A percentile compares a stretch with the other conserved stretches of the same genome.
Evolutionary conservation across 2,329 filamentous ascomycete species (phyloP).

Genomic region (Cordyceps militaris): DNA sequence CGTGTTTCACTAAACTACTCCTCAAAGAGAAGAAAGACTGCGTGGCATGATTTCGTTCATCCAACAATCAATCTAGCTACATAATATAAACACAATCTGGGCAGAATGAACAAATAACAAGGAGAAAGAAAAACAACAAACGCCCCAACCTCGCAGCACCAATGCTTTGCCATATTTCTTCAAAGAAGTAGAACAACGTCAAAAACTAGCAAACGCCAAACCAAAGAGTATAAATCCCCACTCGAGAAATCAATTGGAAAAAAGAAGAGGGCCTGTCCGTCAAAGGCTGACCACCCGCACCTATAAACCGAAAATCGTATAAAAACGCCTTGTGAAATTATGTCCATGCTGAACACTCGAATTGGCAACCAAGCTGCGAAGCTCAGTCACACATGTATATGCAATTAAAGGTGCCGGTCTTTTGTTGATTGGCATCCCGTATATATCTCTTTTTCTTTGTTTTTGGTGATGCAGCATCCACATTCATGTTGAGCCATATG

Average conservation of each 20-base stretch:
- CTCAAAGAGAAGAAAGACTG: background rate
- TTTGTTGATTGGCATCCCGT: background rate
- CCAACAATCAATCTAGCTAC: constrained; percentile 4
- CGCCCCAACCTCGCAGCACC: background rate
- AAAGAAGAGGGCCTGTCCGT: background rate
- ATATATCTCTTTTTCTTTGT: background rate
- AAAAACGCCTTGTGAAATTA: background rate
- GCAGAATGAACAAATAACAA: background rate
- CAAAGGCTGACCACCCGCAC: background rate
- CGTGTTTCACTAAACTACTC: background rate
- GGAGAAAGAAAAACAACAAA: background rate
- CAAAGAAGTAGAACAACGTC: background rate
- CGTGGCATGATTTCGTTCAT: background rate
- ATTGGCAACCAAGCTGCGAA: constrained; percentile 2
- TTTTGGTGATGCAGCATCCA: background rate
- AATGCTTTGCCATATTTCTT: background rate
- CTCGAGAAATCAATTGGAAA: background rate
- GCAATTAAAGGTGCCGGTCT: background rate
- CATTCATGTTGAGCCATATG: constrained; percentile 32
- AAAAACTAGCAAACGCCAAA: constrained; percentile 4
- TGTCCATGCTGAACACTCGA: constrained; percentile 4
- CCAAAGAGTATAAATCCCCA: background rate
- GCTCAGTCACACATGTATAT: constrained; percentile 7
- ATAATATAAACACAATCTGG: constrained; percentile 3
- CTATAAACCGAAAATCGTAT: background rate